Percentiles rank a stretch among this genome's conserved stretches.
These are phyloP conservation scores for Nyssa sinensis DNA, from an alignment of 148 eudicot genomes.

Conservation along the genomic window DNA sequence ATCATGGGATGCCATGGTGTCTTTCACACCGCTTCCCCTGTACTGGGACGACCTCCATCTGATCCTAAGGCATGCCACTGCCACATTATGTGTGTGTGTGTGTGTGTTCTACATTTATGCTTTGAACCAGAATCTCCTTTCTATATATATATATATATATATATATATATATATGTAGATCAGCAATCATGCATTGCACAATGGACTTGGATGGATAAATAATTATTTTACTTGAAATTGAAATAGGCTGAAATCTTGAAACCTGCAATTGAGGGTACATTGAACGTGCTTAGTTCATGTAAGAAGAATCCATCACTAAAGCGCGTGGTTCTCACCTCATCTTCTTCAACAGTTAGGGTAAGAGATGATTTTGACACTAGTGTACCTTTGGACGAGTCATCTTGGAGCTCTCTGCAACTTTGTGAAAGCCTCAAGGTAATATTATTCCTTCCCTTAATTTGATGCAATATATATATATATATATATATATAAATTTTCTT, in stretches of 20 bases:
- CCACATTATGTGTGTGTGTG: not conserved
- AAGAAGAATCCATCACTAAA: slow-evolving; percentile 69
- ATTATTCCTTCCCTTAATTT: not conserved
- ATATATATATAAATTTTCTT: too few relatives aligned
- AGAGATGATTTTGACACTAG: slow-evolving; percentile 53
- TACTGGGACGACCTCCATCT: slow-evolving; percentile 31
- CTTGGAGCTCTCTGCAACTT: slow-evolving; percentile 79
- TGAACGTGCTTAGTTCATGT: slow-evolving; percentile 86
- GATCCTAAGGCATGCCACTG: slow-evolving; percentile 60
- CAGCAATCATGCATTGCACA: too few relatives aligned
- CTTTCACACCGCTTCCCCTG: slow-evolving; percentile 95
- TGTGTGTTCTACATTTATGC: too few relatives aligned
- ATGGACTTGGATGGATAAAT: not conserved
- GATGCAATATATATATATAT: too few relatives aligned
- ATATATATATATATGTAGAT: not conserved
- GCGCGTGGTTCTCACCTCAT: slow-evolving; percentile 90
- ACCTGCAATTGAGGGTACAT: slow-evolving; percentile 88
- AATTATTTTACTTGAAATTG: not conserved
- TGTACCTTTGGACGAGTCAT: slow-evolving; percentile 69
- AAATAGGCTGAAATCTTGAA: slow-evolving; percentile 65
- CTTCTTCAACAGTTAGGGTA: slow-evolving; percentile 77
- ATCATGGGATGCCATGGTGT: slow-evolving; percentile 80
- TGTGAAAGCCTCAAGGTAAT: slow-evolving; percentile 64
- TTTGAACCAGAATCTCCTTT: too few relatives aligned
- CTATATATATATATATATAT: not conserved